Conservation (phyloP, 306 rosid species). For the Dicorynia guianensis region DNA sequence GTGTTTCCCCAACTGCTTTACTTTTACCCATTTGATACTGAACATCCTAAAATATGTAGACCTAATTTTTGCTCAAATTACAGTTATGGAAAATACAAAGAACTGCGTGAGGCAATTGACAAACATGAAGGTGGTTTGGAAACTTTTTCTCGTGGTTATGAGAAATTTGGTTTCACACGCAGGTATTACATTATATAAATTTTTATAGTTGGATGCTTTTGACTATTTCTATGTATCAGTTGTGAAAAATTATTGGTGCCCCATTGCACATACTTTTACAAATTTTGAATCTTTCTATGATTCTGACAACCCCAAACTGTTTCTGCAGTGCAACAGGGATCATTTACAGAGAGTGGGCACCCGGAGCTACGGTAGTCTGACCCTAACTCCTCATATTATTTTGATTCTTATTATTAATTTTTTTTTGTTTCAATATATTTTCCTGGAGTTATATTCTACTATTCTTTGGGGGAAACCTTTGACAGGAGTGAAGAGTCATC, state of each 20-base stretch:
- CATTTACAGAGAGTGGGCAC: slow-evolving; percentile 98
- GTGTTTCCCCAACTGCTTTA: slow-evolving; percentile 27
- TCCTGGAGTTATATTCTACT: not conserved
- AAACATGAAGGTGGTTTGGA: slow-evolving; percentile 94
- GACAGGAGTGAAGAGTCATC: slow-evolving; percentile 17
- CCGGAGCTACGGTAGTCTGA: slow-evolving; percentile 86
- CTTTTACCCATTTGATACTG: slow-evolving; percentile 17
- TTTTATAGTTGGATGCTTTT: slow-evolving; percentile 4
- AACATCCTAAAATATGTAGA: slow-evolving; percentile 18
- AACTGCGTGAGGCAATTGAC: slow-evolving; percentile 76
- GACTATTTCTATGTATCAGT: not conserved
- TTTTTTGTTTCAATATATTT: not conserved
- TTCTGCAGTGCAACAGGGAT: slow-evolving; percentile 83
- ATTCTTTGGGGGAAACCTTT: not conserved
- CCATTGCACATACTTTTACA: not conserved
- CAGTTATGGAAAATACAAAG: slow-evolving; percentile 84
- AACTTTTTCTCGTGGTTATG: slow-evolving; percentile 94
- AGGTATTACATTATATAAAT: slow-evolving; percentile 58
- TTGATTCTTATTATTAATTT: too few relatives aligned
- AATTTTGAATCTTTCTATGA: not conserved
- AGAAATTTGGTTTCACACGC: slow-evolving; percentile 87
- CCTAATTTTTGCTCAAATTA: slow-evolving; percentile 34
- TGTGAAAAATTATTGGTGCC: slow-evolving; percentile 7
- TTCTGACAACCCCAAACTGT: slow-evolving; percentile 16
- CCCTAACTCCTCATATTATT: slow-evolving; percentile 26